Evolutionary conservation across 768 basidiomycete species (phyloP), one percentile per base, ranked within the genome.

Genomic region (Kwoniella heveanensis): DNA sequence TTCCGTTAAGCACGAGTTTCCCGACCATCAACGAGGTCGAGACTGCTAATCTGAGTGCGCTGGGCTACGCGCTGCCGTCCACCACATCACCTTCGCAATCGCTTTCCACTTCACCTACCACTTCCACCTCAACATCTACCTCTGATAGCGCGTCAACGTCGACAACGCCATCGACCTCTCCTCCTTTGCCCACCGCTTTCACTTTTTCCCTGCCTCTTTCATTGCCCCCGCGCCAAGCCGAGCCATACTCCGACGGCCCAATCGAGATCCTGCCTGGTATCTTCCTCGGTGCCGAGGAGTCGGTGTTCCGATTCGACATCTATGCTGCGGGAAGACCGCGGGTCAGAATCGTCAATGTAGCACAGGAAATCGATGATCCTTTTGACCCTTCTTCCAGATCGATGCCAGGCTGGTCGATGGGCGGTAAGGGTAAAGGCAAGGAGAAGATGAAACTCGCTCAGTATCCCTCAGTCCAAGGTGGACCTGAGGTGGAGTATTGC

Each of bases 331-430:
- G 54, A 10, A 29, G 39, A 12, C 51, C 57, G 8, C 22, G 27
- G 21, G 72, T 72, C 1, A 47, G 75, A 25, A 67, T 80, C 17
- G 57, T 80, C 59, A 80, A 80, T 60, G 79, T 79, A 25, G 79
- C 79, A 17, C 73, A 79, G 50, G 79, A 80, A 62, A 65, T 80
- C 22, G 66, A 71, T 5, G 70, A 72, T 56, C 77, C 73, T 3
- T 74, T 74, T 46, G 66, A 48, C n/a, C 36, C 55, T 7, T 24
- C 51, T 9, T 52, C 48, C 7, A 25, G 25, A 12, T 19, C 19
- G 24, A 56, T 32, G 9, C 46, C 53, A 10, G 55, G 62, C 21
- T 64, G 55, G 62, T 37, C 60, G 19, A 55, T 17, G n/a, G 37
- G 55, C 3, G 49, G 60, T 48, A 37, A 57, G 48, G 44, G 32